phyloP scores from a whole-genome alignment of 257 asterid genomes.

The Penstemon davidsonii region DNA sequence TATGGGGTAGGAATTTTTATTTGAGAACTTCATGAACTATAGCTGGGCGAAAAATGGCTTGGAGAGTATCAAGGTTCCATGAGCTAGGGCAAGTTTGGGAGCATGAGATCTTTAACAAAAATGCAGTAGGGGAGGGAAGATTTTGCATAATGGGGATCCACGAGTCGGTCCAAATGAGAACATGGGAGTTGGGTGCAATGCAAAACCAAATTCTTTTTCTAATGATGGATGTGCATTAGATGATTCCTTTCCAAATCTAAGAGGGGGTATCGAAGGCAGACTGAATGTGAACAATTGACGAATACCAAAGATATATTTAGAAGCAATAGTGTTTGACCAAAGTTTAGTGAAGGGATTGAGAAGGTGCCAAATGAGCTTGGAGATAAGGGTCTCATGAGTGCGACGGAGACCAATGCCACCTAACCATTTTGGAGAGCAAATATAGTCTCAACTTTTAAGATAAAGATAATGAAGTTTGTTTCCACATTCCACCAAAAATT shows the following conservation, averaged over 20 bases:
- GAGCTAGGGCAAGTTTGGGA: no score
- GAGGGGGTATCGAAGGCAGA: background rate
- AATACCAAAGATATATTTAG: background rate
- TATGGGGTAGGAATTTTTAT: background rate
- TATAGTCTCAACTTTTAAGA: background rate
- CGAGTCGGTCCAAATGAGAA: background rate
- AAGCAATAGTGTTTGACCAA: background rate
- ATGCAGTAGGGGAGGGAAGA: background rate
- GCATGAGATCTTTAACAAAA: background rate
- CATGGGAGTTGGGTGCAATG: background rate
- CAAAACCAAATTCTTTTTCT: background rate
- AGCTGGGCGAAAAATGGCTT: background rate
- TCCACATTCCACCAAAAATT: background rate
- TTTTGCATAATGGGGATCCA: background rate
- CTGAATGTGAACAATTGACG: background rate
- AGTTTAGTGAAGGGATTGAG: background rate
- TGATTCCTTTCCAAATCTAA: background rate
- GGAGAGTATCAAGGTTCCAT: background rate
- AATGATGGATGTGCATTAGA: background rate
- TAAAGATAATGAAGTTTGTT: background rate
- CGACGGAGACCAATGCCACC: background rate
- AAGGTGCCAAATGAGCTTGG: background rate
- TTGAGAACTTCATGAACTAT: background rate
- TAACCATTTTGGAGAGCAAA: background rate
- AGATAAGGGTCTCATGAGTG: background rate